phyloP scores from a whole-genome alignment of 2,329 filamentous ascomycete genomes.

The Atkinsonella texensis region DNA sequence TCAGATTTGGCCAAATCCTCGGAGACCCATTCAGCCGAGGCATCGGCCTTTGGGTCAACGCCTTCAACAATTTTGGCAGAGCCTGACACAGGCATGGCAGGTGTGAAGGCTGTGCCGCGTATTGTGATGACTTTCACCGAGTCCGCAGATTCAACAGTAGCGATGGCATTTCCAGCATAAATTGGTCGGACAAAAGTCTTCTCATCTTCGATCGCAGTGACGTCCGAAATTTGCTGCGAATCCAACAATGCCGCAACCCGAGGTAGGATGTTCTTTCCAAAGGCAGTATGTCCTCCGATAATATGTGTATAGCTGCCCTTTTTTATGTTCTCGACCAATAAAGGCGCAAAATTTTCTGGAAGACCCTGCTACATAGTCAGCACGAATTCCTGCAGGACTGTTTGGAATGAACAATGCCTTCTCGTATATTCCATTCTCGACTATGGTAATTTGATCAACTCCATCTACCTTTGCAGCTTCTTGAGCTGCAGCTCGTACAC shows the following conservation, averaged over 20 bases:
- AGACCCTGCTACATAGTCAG: conserved; percentile 47
- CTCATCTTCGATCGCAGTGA: conserved; percentile 74
- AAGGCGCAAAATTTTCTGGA: conserved; percentile 85
- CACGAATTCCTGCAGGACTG: conserved; percentile 2
- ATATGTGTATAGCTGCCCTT: conserved; percentile 90
- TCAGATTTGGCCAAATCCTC: conserved; percentile 90
- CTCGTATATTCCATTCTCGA: conserved; percentile 85
- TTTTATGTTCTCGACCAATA: conserved; percentile 93
- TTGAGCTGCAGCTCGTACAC: conserved; percentile 62
- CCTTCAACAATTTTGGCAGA: conserved; percentile 71
- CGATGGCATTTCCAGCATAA: conserved; percentile 94
- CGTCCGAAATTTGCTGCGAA: conserved; percentile 85
- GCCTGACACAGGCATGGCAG: conserved; percentile 58
- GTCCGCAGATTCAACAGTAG: conserved; percentile 87
- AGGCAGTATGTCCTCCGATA: conserved; percentile 81
- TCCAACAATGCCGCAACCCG: conserved; percentile 86
- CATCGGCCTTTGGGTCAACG: conserved; percentile 66
- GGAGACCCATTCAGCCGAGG: conserved; percentile 76
- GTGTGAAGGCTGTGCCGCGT: conserved; percentile 81
- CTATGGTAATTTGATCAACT: conserved; percentile 78
- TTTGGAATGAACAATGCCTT: conserved; percentile 46
- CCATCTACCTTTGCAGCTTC: conserved; percentile 83
- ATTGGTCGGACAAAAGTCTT: conserved; percentile 94
- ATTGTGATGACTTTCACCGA: conserved; percentile 81
- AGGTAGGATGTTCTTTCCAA: conserved; percentile 90